Conservation (phyloP, 2,329 filamentous ascomycete species). For the Pseudofabraea citricarpa region DNA sequence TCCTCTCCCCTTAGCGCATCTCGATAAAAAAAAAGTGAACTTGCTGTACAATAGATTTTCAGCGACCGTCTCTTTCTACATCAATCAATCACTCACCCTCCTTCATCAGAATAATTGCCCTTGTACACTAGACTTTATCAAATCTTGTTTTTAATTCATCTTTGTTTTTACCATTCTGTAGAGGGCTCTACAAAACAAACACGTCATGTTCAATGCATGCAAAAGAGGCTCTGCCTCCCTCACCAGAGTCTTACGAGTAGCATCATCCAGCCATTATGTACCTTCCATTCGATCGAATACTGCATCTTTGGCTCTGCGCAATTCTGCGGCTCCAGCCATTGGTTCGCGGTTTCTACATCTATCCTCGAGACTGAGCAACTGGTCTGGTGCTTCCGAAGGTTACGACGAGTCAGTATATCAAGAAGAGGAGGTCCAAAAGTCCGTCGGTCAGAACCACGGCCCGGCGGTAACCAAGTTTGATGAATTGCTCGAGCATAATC, state of each 20-base stretch:
- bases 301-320: constrained; percentile 14
- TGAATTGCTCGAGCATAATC: constrained; percentile 22
- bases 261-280: constrained; percentile 17
- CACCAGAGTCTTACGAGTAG: constrained; percentile 19
- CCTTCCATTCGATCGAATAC: constrained; percentile 21
- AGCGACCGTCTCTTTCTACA: too few relatives aligned
- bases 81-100: too few relatives aligned
- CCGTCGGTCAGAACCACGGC: neutral
- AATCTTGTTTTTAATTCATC: constrained; percentile 6
- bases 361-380: constrained; percentile 15
- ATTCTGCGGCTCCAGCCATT: constrained; percentile 9
- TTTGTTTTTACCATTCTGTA: too few relatives aligned
- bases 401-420: constrained; percentile 2
- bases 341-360: constrained; percentile 24
- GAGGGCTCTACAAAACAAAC: too few relatives aligned
- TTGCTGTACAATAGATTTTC: too few relatives aligned
- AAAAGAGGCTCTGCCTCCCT: constrained; percentile 29
- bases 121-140: too few relatives aligned
- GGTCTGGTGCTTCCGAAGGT: constrained; percentile 7
- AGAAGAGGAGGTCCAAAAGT: neutral
- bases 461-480: constrained; percentile 24
- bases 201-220: constrained; percentile 26
- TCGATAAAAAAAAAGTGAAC: too few relatives aligned
- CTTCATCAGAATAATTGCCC: too few relatives aligned
- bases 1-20: too few relatives aligned